These are phyloP conservation scores for Ganoderma sinense DNA, from an alignment of 1,284 basidiomycete species.

Conservation along the genomic window DNA sequence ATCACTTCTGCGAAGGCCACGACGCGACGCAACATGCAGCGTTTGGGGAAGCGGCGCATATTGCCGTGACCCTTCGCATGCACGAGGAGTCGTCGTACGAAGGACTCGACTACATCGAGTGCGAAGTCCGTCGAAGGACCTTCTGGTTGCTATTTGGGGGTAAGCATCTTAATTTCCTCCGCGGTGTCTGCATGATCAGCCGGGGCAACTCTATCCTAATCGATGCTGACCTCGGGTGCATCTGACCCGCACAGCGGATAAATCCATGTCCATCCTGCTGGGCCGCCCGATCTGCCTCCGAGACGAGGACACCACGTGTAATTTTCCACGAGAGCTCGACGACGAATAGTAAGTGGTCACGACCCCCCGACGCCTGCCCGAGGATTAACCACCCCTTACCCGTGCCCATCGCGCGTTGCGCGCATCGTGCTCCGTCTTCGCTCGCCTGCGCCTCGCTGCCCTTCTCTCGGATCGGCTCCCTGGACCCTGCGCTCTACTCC, in stretches of 20 bases:
- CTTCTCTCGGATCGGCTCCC: conserved; percentile 16
- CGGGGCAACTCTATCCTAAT: conserved; percentile 29
- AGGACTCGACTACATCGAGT: conserved; percentile 84
- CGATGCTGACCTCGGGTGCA: conserved; percentile 19
- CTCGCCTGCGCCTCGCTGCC: conserved; percentile 18
- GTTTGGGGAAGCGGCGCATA: conserved; percentile 84
- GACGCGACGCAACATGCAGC: conserved; percentile 87
- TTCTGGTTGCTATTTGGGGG: conserved; percentile 90
- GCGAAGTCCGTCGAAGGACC: conserved; percentile 79
- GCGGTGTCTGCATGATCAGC: conserved; percentile 16
- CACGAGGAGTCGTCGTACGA: conserved; percentile 86
- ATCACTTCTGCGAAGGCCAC: conserved; percentile 88
- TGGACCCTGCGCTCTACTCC: conserved; percentile 2
- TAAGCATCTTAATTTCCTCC: conserved; percentile 42
- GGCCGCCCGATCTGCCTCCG: conserved; percentile 83
- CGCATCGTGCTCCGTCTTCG: background rate
- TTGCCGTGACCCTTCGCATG: conserved; percentile 81
- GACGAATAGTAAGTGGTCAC: conserved; percentile 78
- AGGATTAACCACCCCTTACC: conserved; percentile 45
- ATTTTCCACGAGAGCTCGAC: conserved; percentile 85
- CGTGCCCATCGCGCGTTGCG: conserved; percentile 15
- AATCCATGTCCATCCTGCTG: conserved; percentile 86
- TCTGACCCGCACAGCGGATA: conserved; percentile 67
- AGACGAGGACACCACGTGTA: conserved; percentile 87
- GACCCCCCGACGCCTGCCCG: conserved; percentile 33